Conservation (phyloP, 2,329 filamentous ascomycete species). For the Hymenoscyphus salicellus region DNA sequence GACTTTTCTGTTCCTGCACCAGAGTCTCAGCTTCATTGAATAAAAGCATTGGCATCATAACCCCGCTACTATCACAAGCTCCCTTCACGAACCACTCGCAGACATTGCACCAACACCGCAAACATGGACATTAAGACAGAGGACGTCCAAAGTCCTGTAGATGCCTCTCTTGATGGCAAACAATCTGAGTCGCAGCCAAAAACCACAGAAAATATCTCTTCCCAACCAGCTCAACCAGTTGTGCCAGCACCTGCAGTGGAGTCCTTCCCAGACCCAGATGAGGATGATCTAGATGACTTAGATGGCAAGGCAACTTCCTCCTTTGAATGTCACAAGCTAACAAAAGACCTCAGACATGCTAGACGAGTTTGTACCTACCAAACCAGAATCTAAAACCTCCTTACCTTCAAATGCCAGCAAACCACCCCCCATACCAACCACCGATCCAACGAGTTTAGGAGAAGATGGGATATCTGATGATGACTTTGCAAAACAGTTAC, state of each 20-base stretch:
- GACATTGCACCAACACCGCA: not conserved
- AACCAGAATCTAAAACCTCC: conserved; percentile 49
- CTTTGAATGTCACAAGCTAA: not conserved
- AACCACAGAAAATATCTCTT: not conserved
- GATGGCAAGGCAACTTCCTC: conserved; percentile 59
- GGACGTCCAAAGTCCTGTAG: conserved; percentile 21
- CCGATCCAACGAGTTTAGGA: conserved; percentile 6
- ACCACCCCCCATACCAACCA: conserved; percentile 16
- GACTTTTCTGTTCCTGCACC: not conserved
- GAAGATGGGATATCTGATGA: conserved; percentile 59
- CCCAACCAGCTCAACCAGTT: conserved; percentile 5
- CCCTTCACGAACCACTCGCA: not conserved
- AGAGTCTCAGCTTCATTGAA: not conserved
- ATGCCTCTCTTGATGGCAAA: conserved; percentile 11
- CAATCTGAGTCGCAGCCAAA: conserved; percentile 6
- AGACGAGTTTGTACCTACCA: conserved; percentile 77
- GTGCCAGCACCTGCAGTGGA: conserved; percentile 36
- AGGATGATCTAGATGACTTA: conserved; percentile 86
- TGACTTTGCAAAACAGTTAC: conserved; percentile 81
- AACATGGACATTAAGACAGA: conserved; percentile 29
- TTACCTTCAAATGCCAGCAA: conserved; percentile 29
- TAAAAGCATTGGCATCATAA: conserved; percentile 2
- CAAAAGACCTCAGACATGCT: conserved; percentile 68
- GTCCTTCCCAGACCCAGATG: conserved; percentile 81
- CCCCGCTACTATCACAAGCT: conserved; percentile 10